These are phyloP conservation scores for Scheffersomyces titani DNA, from an alignment of 1,139 yeast genomes.

Conservation along the genomic window DNA sequence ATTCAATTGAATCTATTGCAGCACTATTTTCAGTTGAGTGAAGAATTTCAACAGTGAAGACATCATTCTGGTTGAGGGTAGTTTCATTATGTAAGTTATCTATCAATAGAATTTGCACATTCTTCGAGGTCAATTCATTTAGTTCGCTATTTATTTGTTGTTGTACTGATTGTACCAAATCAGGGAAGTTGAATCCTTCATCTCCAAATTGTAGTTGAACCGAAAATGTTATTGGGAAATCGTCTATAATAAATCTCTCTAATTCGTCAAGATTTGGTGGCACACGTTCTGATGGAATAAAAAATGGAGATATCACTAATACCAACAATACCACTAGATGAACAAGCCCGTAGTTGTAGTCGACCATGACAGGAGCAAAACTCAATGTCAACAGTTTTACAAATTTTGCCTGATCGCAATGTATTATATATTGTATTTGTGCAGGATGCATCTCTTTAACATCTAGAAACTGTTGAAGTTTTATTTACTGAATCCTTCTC, in stretches of 20 bases:
- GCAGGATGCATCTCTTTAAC: neutral
- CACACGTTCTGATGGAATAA: neutral
- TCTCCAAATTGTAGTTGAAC: constrained; percentile 37
- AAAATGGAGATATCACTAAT: neutral
- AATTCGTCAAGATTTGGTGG: constrained; percentile 4
- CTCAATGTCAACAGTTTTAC: neutral
- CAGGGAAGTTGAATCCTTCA: constrained; percentile 47
- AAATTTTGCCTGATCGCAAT: neutral
- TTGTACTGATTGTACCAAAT: constrained; percentile 44
- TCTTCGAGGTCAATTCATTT: constrained; percentile 7
- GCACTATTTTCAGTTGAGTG: constrained; percentile 34
- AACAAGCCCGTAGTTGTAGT: neutral
- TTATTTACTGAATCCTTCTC: neutral
- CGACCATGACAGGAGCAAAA: neutral
- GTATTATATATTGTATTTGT: neutral
- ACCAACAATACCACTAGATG: neutral
- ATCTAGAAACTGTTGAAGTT: neutral
- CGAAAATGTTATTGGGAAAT: constrained; percentile 20
- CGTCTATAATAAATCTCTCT: constrained; percentile 10
- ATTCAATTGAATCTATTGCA: constrained; percentile 36
- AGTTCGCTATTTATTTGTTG: constrained; percentile 36
- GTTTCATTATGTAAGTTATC: constrained; percentile 14
- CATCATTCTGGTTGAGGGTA: constrained; percentile 6
- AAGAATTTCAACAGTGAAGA: constrained; percentile 28
- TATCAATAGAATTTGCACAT: constrained; percentile 16